Percentiles rank a stretch among this genome's conserved stretches.
These are phyloP conservation scores for Globisporangium nunn DNA, from an alignment of 352 stramenopile species.

Conservation along the genomic window DNA sequence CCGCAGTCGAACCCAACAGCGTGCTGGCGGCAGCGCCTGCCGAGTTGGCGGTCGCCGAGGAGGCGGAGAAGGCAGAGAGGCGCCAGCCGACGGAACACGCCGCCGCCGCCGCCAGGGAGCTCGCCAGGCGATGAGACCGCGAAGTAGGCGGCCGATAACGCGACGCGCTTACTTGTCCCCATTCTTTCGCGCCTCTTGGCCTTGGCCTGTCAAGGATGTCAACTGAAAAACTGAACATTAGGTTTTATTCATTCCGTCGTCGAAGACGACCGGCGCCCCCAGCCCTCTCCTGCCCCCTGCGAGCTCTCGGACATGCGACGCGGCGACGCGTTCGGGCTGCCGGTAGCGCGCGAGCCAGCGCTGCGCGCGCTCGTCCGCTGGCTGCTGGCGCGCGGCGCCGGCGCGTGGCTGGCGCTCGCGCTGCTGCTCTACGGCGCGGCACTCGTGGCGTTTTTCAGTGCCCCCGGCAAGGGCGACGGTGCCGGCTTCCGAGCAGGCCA, in stretches of 20 bases:
- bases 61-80: too few relatives aligned
- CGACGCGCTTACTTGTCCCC: too few relatives aligned
- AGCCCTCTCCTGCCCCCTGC: background rate
- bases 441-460: conserved; percentile 7
- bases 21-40: background rate
- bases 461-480: background rate
- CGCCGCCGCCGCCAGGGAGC: background rate
- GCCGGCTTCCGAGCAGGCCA: too few relatives aligned
- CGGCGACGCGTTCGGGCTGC: conserved; percentile 6
- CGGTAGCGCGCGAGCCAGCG: conserved; percentile 2
- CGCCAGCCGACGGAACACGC: background rate
- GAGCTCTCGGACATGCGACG: background rate
- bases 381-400: conserved; percentile 8
- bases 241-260: too few relatives aligned
- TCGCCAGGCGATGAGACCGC: too few relatives aligned
- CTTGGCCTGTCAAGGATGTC: too few relatives aligned
- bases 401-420: conserved; percentile 3
- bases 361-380: conserved; percentile 5
- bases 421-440: conserved; percentile 9
- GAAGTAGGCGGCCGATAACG: too few relatives aligned
- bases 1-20: too few relatives aligned
- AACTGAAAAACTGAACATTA: too few relatives aligned
- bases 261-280: background rate
- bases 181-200: too few relatives aligned
- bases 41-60: background rate